Evolutionary conservation across 2,329 filamentous ascomycete species (phyloP).

Genomic region (Allantophomopsis lycopodina): DNA sequence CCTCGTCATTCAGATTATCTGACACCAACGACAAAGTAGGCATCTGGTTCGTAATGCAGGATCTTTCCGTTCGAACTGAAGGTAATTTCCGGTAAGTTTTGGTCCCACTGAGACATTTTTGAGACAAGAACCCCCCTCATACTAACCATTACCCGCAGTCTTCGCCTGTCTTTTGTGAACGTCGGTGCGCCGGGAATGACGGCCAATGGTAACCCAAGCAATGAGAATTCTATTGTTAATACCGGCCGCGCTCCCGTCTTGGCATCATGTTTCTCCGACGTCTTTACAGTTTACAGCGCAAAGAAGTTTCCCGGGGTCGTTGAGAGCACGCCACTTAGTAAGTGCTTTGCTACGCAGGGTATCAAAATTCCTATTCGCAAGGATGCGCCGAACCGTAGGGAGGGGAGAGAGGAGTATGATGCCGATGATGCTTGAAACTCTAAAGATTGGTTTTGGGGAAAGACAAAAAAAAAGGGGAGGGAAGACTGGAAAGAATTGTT

Average conservation of each 20-base stretch:
- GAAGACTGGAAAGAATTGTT: too few relatives aligned
- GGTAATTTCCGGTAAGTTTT: constrained; percentile 69
- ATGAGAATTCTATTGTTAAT: constrained; percentile 41
- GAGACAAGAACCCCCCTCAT: not conserved
- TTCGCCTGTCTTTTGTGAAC: constrained; percentile 69
- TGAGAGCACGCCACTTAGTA: constrained; percentile 82
- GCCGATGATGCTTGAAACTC: constrained; percentile 1
- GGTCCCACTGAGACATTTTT: not conserved
- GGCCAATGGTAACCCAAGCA: constrained; percentile 21
- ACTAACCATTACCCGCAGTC: constrained; percentile 21
- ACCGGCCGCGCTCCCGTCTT: constrained; percentile 68
- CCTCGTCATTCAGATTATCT: constrained; percentile 73
- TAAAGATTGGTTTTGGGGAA: too few relatives aligned
- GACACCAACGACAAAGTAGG: constrained; percentile 71
- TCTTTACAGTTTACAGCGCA: constrained; percentile 87
- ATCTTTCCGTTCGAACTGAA: constrained; percentile 87
- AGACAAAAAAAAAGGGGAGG: too few relatives aligned
- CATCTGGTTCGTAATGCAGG: constrained; percentile 94
- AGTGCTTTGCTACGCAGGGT: constrained; percentile 82
- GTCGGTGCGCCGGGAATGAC: constrained; percentile 42
- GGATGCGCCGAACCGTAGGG: constrained; percentile 37
- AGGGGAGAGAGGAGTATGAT: constrained; percentile 11
- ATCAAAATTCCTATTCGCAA: constrained; percentile 96
- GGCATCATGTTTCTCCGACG: constrained; percentile 73
- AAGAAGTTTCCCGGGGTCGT: constrained; percentile 99